phyloP scores from a whole-genome alignment of 2,329 filamentous ascomycete genomes.

The Pestalotiopsis sp. region DNA sequence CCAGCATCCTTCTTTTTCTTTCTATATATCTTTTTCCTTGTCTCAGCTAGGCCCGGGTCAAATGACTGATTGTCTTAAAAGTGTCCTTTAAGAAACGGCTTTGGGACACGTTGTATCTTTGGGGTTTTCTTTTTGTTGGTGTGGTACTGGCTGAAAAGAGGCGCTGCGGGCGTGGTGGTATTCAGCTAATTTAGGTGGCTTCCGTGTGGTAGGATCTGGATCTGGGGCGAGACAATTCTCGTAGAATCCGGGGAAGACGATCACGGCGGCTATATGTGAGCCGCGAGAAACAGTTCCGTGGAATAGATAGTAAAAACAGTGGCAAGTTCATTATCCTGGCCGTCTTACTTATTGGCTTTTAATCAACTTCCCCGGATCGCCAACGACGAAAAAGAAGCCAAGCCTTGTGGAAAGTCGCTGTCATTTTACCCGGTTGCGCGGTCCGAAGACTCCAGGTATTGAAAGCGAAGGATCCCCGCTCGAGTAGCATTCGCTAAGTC shows the following conservation, averaged over 20 bases:
- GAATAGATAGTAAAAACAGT: not conserved
- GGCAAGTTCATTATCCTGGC: not conserved
- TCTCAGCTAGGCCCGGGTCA: not conserved
- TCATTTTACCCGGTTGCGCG: constrained; percentile 11
- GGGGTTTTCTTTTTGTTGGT: not conserved
- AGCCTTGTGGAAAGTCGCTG: not conserved
- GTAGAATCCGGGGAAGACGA: not conserved
- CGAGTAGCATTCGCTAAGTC: not conserved
- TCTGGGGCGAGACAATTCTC: not conserved
- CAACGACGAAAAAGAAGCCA: not conserved
- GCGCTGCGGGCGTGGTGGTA: not conserved
- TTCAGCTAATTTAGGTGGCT: not conserved
- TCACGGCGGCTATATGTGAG: not conserved
- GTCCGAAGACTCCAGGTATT: constrained; percentile 5
- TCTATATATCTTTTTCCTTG: no score
- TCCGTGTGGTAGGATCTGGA: not conserved
- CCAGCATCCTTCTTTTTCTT: constrained; percentile 6
- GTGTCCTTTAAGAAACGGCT: not conserved
- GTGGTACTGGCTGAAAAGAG: not conserved
- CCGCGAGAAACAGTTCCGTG: not conserved
- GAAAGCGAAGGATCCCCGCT: constrained; percentile 4
- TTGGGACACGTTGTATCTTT: constrained; percentile 6
- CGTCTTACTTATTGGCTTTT: not conserved
- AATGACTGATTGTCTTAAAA: not conserved
- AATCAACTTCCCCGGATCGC: not conserved